Conservation (phyloP, 148 eudicot species). For the Silene uniflora region DNA sequence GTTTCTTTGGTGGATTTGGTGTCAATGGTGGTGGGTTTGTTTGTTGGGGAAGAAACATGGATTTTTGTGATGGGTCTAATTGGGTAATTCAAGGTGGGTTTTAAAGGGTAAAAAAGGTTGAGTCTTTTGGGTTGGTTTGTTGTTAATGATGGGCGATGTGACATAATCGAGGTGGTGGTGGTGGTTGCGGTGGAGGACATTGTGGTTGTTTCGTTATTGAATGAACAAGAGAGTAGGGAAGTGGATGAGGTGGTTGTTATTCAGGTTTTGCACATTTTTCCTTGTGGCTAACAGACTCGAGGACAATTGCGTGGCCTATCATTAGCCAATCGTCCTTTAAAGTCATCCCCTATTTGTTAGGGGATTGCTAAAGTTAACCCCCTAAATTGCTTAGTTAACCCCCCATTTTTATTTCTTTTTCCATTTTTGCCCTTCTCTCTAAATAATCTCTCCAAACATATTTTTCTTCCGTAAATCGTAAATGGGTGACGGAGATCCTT, state of each 20-base stretch:
- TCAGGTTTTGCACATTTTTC: not conserved
- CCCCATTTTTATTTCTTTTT: too few species aligned
- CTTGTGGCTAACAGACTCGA: not conserved
- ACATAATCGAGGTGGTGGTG: slow-evolving; percentile 34
- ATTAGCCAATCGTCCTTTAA: slow-evolving; percentile 17
- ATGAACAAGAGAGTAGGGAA: slow-evolving; percentile 6
- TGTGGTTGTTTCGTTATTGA: slow-evolving; percentile 23
- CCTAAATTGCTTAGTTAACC: too few species aligned
- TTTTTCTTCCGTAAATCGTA: too few species aligned
- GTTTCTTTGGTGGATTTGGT: slow-evolving; percentile 46
- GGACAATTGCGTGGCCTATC: slow-evolving; percentile 21
- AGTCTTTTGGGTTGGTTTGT: slow-evolving; percentile 29
- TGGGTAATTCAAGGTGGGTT: slow-evolving; percentile 22
- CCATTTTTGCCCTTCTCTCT: too few species aligned
- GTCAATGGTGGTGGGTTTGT: slow-evolving; percentile 29
- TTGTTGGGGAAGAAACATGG: slow-evolving; percentile 59
- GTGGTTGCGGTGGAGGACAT: slow-evolving; percentile 34
- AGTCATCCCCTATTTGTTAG: too few species aligned
- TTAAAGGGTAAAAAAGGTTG: slow-evolving; percentile 16
- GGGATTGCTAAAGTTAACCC: too few species aligned
- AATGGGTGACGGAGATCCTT: too few species aligned
- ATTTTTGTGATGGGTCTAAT: slow-evolving; percentile 43
- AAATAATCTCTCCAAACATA: too few species aligned
- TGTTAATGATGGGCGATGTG: slow-evolving; percentile 25
- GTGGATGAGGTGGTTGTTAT: slow-evolving; percentile 23